A percentile compares a stretch with the other conserved stretches of the same genome.
Conservation (phyloP, 169 alveolate genomes). For the Eimeria falciformis region DNA sequence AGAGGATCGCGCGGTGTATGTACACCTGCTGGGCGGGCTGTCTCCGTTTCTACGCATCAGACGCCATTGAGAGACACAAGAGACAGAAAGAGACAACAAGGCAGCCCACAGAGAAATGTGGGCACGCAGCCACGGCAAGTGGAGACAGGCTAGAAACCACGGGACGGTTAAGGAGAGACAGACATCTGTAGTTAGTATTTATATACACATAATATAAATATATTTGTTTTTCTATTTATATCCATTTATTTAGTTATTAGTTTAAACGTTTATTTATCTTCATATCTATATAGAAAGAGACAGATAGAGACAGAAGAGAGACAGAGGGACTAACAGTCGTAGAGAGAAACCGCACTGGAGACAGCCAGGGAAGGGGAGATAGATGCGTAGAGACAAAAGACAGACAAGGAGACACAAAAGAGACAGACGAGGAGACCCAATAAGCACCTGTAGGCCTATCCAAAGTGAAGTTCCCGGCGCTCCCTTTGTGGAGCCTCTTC, state of each 20-base stretch:
- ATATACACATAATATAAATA: neutral
- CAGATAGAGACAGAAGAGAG: neutral
- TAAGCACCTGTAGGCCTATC: too few species aligned
- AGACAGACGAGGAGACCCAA: too few species aligned
- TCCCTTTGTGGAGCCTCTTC: too few species aligned
- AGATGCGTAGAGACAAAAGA: neutral
- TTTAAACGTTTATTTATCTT: neutral
- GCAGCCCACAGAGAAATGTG: neutral
- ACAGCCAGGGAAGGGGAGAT: too few species aligned
- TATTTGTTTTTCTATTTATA: neutral
- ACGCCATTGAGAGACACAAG: neutral
- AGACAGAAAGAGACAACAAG: neutral
- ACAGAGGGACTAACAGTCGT: neutral
- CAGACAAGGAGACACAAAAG: neutral
- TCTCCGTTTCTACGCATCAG: neutral
- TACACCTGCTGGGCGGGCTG: constrained; percentile 34
- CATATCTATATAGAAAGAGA: neutral
- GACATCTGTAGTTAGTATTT: neutral
- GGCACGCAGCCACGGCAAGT: neutral
- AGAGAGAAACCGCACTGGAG: too few species aligned
- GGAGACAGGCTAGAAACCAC: neutral
- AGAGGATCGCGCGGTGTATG: constrained; percentile 48
- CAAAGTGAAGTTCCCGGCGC: too few species aligned
- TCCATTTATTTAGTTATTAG: neutral
- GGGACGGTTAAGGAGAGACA: neutral